Evolutionary conservation across 371 early-diverging fungal genomes (phyloP).

Genomic region (Mucor mucedo): DNA sequence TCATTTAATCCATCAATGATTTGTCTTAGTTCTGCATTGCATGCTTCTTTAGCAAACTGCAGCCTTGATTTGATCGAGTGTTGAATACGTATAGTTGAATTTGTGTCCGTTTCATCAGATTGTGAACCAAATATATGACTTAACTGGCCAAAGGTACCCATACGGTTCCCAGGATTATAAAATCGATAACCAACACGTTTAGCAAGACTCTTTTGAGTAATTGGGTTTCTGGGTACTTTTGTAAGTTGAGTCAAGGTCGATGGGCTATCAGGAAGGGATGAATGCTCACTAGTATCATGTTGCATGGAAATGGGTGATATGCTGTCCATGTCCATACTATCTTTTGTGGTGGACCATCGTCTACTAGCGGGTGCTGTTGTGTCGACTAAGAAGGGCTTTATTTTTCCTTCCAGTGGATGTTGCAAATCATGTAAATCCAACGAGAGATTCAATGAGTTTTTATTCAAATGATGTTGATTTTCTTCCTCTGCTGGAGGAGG

Average conservation of each 20-base stretch:
- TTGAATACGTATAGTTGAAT: conserved; percentile 27
- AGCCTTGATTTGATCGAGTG: conserved; percentile 47
- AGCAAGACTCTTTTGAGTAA: conserved; percentile 31
- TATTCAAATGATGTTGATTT: conserved; percentile 1
- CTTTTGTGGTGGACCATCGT: neutral
- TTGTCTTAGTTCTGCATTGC: conserved; percentile 56
- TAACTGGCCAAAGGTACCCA: conserved; percentile 38
- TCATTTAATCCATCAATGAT: conserved; percentile 75
- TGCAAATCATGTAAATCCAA: conserved; percentile 29
- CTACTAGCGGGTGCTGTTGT: neutral
- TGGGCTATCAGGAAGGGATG: conserved; percentile 18
- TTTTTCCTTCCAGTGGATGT: conserved; percentile 19
- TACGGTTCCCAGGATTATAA: conserved; percentile 27
- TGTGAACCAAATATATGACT: conserved; percentile 26
- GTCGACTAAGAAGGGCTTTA: conserved; percentile 4
- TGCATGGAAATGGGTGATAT: conserved; percentile 20
- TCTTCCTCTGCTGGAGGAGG: conserved; percentile 5
- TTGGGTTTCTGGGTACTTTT: conserved; percentile 17
- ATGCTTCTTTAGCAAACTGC: conserved; percentile 48
- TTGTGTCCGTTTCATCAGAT: conserved; percentile 3
- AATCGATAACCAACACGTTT: conserved; percentile 36
- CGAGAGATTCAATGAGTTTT: conserved; percentile 10
- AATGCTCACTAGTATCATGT: conserved; percentile 1
- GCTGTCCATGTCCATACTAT: conserved; percentile 12
- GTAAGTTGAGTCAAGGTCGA: neutral